These are phyloP conservation scores for Arthrobotrys musiformis DNA, from an alignment of 2,329 filamentous ascomycete genomes.

Conservation along the genomic window DNA sequence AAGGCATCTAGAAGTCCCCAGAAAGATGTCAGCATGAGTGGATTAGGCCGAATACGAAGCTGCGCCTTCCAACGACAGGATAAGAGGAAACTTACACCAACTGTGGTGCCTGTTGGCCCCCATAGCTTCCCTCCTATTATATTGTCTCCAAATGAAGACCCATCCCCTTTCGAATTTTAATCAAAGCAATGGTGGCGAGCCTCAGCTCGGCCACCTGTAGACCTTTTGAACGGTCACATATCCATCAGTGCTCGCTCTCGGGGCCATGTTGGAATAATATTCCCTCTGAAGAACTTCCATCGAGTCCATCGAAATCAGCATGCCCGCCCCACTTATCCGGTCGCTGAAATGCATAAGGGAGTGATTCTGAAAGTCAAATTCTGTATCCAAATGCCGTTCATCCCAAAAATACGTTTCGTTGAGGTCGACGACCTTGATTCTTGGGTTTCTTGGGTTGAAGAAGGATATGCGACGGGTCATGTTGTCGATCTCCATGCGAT, in stretches of 20 bases:
- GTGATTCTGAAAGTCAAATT: constrained; percentile 31
- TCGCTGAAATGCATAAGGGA: constrained; percentile 25
- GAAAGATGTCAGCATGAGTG: background rate
- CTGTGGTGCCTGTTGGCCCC: background rate
- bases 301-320: constrained; percentile 33
- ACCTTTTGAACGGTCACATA: constrained; percentile 24
- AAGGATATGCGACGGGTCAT: background rate
- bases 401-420: constrained; percentile 44
- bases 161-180: background rate
- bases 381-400: constrained; percentile 18
- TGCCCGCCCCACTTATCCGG: constrained; percentile 31
- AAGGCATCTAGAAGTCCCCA: background rate
- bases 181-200: background rate
- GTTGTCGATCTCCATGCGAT: constrained; percentile 28
- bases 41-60: background rate
- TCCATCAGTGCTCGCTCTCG: constrained; percentile 30
- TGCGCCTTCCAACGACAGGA: background rate
- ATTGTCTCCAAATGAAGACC: background rate
- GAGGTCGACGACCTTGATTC: constrained; percentile 35
- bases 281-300: constrained; percentile 31
- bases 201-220: constrained; percentile 22
- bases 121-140: background rate
- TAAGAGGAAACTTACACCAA: background rate
- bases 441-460: constrained; percentile 28
- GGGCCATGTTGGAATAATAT: constrained; percentile 32